Evolutionary conservation across 1,139 yeast genomes (phyloP).

Genomic region (Geotrichum fermentans): DNA sequence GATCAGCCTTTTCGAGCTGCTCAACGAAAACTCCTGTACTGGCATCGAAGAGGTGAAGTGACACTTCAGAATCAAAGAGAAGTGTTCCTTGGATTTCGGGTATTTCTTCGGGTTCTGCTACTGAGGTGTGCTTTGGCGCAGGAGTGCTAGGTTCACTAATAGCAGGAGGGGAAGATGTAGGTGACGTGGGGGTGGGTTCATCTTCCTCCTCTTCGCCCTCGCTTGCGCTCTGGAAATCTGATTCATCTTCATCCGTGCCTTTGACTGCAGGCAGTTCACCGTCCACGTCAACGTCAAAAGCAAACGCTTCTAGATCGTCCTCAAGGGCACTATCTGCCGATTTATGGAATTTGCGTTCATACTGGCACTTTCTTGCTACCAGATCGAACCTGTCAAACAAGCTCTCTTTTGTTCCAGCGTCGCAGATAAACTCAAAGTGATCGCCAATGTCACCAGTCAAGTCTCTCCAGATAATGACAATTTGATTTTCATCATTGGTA

Average conservation of each 20-base stretch:
- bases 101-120: conserved; percentile 17
- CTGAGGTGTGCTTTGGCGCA: background rate
- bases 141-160: background rate
- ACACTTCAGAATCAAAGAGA: conserved; percentile 30
- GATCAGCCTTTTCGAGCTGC: conserved; percentile 39
- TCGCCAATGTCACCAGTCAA: conserved; percentile 85
- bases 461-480: conserved; percentile 75
- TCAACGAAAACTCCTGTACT: conserved; percentile 46
- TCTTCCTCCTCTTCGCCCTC: background rate
- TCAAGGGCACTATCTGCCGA: conserved; percentile 32
- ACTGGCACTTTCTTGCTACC: conserved; percentile 63
- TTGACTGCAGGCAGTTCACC: background rate
- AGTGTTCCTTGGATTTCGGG: conserved; percentile 9
- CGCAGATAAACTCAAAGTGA: conserved; percentile 73
- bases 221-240: conserved; percentile 1
- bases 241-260: background rate
- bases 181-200: background rate
- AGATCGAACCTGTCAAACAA: conserved; percentile 64
- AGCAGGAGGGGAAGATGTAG: conserved; percentile 1
- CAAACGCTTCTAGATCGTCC: conserved; percentile 55
- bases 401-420: conserved; percentile 50
- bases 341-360: conserved; percentile 66
- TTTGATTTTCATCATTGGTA: conserved; percentile 42
- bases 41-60: conserved; percentile 56
- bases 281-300: conserved; percentile 34